Evolutionary conservation across 179 eudicot species (phyloP), one percentile per base, ranked within the genome.

Genomic region (Spinacia oleracea): DNA sequence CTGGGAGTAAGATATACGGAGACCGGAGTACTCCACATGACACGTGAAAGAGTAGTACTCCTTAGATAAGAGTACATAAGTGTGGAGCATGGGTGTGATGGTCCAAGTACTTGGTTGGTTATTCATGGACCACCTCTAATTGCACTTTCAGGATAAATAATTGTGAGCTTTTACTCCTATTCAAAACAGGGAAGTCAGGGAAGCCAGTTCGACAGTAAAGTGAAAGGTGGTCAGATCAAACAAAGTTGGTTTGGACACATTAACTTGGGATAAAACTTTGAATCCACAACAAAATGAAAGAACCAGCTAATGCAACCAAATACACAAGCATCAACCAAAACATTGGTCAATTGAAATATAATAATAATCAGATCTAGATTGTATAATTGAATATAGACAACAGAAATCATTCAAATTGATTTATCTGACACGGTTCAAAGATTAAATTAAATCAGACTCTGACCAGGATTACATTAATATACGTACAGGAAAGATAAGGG

Each of bases 291-390:
- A 59, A n/a, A 59, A 25, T 25, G 9, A 59, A 59, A 10, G 9
- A 10, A 10, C 34, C 66, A 76, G 59, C 56, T 46, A 76, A 76
- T 63, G 72, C 60, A 76, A 42, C 71, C 78, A 64, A 32, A 45
- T 31, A 6, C 58, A 6, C 59, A 31, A 63, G 60, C 78, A 76
- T 21, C 71, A 63, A 76, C 5, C 42, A 46, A 2, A 63, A 76
- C 9, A 42, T 27, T 45, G 59, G 71, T 76, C 72, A 76, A 76
- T 25, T 4, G 14, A 18, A 63, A 27, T 46, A 14, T 11, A 63
- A 63, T 46, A 31, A 14, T 11, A 63, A 63, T 46, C 71, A 76
- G 45, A 76, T 76, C 72, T 63, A 10, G 71, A 20, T 4, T 45
- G 43, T 9, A 18, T 75, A 63, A 20, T 4, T 45, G 43, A 18